These are phyloP conservation scores for Capsicum chinense DNA, from an alignment of 257 asterid species.

Conservation along the genomic window DNA sequence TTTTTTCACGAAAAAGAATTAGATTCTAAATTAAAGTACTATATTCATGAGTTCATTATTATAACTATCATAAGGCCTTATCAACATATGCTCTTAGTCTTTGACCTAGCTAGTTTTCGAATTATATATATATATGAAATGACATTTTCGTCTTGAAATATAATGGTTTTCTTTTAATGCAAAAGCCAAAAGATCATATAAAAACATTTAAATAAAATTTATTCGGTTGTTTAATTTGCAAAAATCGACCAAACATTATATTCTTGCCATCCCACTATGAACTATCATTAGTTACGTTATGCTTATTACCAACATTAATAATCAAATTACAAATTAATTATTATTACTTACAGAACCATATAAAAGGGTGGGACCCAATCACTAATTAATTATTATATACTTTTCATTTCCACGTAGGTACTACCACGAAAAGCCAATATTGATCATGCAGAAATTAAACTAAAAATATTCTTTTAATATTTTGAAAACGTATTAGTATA, in stretches of 20 bases:
- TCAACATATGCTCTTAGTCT: not conserved
- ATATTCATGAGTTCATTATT: not conserved
- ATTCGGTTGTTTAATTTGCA: too few relatives aligned
- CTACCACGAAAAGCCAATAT: not conserved
- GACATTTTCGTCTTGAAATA: not conserved
- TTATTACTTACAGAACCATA: too few relatives aligned
- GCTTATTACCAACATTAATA: not conserved
- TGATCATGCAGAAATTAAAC: not conserved
- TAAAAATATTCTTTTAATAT: too few relatives aligned
- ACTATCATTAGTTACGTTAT: too few relatives aligned
- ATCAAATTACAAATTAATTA: not conserved
- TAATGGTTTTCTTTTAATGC: not conserved
- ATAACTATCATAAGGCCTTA: not conserved
- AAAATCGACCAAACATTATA: not conserved
- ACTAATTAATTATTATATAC: not conserved
- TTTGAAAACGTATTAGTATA: too few relatives aligned
- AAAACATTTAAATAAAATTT: too few relatives aligned
- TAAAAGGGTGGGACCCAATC: not conserved
- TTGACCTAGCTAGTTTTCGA: conserved; percentile 1
- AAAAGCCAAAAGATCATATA: too few relatives aligned
- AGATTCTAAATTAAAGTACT: not conserved
- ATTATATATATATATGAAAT: not conserved
- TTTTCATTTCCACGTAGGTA: too few relatives aligned
- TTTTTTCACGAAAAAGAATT: not conserved
- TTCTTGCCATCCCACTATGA: not conserved